Percentiles rank a stretch among this genome's conserved stretches.
phyloP scores from a whole-genome alignment of 306 rosid species.

The Prunus campanulata region DNA sequence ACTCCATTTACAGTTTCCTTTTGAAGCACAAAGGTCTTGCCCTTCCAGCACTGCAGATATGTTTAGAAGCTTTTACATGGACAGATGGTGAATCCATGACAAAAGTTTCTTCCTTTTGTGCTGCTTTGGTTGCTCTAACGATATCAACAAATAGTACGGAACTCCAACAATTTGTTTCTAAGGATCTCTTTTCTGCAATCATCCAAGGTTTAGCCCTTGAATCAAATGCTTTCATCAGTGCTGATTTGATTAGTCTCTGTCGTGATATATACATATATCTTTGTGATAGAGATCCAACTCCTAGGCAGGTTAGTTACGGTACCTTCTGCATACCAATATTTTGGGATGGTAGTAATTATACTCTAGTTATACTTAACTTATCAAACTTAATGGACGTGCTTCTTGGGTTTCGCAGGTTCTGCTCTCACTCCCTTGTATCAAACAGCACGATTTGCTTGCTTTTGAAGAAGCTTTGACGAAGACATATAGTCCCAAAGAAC shows the following conservation, averaged over 20 bases:
- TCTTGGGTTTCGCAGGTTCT: constrained; percentile 45
- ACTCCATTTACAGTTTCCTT: constrained; percentile 60
- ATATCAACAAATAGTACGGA: constrained; percentile 54
- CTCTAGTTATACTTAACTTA: constrained; percentile 1
- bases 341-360: neutral
- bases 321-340: constrained; percentile 4
- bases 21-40: constrained; percentile 75
- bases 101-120: constrained; percentile 72
- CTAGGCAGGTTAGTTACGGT: constrained; percentile 75
- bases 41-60: constrained; percentile 62
- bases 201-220: constrained; percentile 87
- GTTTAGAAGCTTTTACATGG: constrained; percentile 81
- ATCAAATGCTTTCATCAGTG: constrained; percentile 85
- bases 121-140: constrained; percentile 59
- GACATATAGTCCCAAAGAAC: constrained; percentile 92
- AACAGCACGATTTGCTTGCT: constrained; percentile 71
- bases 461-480: constrained; percentile 87
- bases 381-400: constrained; percentile 18
- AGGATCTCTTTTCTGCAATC: constrained; percentile 79
- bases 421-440: constrained; percentile 76
- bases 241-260: constrained; percentile 81
- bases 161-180: constrained; percentile 70
- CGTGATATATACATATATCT: constrained; percentile 89
- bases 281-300: constrained; percentile 80
- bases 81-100: constrained; percentile 84